These are phyloP conservation scores for Yamadazyma pseudoaaseri DNA, from an alignment of 1,139 yeast species.

Conservation along the genomic window DNA sequence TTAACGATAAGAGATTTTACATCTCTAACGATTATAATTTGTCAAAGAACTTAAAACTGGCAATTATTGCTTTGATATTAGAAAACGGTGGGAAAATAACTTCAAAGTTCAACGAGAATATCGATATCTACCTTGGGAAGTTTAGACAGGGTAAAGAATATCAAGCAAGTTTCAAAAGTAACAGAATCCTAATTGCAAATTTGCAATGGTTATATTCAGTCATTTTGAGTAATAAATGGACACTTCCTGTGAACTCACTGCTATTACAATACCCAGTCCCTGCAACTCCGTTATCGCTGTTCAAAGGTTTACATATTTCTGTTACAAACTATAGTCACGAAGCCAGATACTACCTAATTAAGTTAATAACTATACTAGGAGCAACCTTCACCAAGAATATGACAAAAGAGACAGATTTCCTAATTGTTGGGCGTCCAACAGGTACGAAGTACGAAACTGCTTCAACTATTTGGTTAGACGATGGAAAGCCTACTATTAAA, in stretches of 20 bases:
- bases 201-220: slow-evolving; percentile 73
- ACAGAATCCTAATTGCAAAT: slow-evolving; percentile 55
- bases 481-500: slow-evolving; percentile 37
- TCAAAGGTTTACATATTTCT: slow-evolving; percentile 55
- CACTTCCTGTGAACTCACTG: slow-evolving; percentile 51
- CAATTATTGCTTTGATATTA: slow-evolving; percentile 27
- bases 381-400: slow-evolving; percentile 74
- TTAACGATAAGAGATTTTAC: slow-evolving; percentile 26
- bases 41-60: slow-evolving; percentile 27
- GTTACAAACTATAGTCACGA: slow-evolving; percentile 86
- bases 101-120: slow-evolving; percentile 21
- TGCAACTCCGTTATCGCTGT: slow-evolving; percentile 45
- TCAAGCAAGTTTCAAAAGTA: slow-evolving; percentile 24
- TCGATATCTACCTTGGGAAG: slow-evolving; percentile 67
- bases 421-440: slow-evolving; percentile 63
- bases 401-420: slow-evolving; percentile 64
- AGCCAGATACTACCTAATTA: slow-evolving; percentile 68
- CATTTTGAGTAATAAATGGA: slow-evolving; percentile 55
- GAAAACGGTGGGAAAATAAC: slow-evolving; percentile 32
- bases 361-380: slow-evolving; percentile 67
- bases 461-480: slow-evolving; percentile 48
- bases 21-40: slow-evolving; percentile 34
- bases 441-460: slow-evolving; percentile 84
- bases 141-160: slow-evolving; percentile 57
- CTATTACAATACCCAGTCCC: slow-evolving; percentile 77